These are phyloP conservation scores for Metschnikowia anglica DNA, from an alignment of 805 yeast species.

Conservation along the genomic window DNA sequence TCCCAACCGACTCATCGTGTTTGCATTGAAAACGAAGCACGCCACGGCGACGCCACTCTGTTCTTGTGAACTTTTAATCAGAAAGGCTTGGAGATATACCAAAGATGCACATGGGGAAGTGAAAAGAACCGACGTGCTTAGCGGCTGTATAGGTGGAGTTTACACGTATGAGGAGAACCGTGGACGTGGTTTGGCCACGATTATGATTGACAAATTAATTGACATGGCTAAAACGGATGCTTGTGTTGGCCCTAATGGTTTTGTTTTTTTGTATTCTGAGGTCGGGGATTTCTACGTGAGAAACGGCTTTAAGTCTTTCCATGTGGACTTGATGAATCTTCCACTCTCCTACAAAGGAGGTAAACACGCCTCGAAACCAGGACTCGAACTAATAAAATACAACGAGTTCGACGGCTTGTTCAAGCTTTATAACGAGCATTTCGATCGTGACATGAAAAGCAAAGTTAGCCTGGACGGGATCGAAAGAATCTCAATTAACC, in stretches of 20 bases:
- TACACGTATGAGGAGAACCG: slow-evolving; percentile 38
- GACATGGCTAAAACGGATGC: slow-evolving; percentile 23
- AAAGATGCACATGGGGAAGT: slow-evolving; percentile 18
- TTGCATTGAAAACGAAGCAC: slow-evolving; percentile 24
- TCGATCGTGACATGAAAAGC: slow-evolving; percentile 19
- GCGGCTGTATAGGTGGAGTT: slow-evolving; percentile 45
- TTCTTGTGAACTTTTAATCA: slow-evolving; percentile 36
- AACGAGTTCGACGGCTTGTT: slow-evolving; percentile 32
- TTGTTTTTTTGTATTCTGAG: slow-evolving; percentile 41
- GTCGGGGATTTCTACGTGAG: slow-evolving; percentile 43
- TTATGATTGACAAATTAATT: slow-evolving; percentile 41
- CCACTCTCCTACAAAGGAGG: slow-evolving; percentile 17
- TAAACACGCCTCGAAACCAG: background rate
- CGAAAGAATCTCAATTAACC: slow-evolving; percentile 31
- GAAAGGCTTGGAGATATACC: slow-evolving; percentile 30
- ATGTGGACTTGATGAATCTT: slow-evolving; percentile 33
- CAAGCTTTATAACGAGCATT: slow-evolving; percentile 22
- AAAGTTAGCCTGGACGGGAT: slow-evolving; percentile 30
- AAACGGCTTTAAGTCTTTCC: slow-evolving; percentile 39
- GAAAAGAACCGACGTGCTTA: slow-evolving; percentile 19
- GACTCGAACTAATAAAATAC: slow-evolving; percentile 25
- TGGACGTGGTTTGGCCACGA: slow-evolving; percentile 37
- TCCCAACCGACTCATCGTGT: slow-evolving; percentile 24
- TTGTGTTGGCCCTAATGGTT: slow-evolving; percentile 33
- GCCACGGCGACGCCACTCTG: slow-evolving; percentile 27